These are phyloP conservation scores for Skeletonema costatum DNA, from an alignment of 108 stramenopile species.

Conservation along the genomic window DNA sequence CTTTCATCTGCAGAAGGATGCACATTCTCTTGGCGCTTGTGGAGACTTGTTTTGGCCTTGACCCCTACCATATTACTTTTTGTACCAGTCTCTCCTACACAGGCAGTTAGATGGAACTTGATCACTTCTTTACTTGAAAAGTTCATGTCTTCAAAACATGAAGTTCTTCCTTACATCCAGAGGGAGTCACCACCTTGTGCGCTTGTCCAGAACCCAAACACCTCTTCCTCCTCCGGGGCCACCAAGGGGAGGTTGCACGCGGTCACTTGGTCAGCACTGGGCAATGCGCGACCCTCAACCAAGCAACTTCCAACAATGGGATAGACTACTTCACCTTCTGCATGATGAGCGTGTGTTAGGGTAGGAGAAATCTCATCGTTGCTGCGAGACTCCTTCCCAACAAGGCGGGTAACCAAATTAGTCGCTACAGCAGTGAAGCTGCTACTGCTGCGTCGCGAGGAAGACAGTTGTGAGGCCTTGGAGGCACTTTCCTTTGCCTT, in stretches of 20 bases:
- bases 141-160: not conserved
- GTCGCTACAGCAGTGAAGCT: slow-evolving; percentile 4
- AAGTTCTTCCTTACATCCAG: not conserved
- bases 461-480: slow-evolving; percentile 35
- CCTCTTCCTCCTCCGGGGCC: slow-evolving; percentile 4
- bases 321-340: slow-evolving; percentile 12
- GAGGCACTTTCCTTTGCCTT: slow-evolving; percentile 40
- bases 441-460: slow-evolving; percentile 14
- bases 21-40: not conserved
- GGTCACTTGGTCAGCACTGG: not conserved
- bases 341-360: not conserved
- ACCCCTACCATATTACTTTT: not conserved
- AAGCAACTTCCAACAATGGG: slow-evolving; percentile 14
- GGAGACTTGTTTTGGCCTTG: not conserved
- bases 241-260: slow-evolving; percentile 12
- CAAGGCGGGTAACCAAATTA: slow-evolving; percentile 27
- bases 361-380: not conserved
- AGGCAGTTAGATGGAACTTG: not conserved
- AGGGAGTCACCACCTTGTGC: not conserved
- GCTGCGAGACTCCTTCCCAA: slow-evolving; percentile 2
- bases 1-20: not conserved
- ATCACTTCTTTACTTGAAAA: not conserved
- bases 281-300: slow-evolving; percentile 19
- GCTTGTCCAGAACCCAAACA: not conserved
- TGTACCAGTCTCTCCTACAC: not conserved